Conservation (phyloP, 208 protist species). For the Trypanosoma platydactyli region DNA sequence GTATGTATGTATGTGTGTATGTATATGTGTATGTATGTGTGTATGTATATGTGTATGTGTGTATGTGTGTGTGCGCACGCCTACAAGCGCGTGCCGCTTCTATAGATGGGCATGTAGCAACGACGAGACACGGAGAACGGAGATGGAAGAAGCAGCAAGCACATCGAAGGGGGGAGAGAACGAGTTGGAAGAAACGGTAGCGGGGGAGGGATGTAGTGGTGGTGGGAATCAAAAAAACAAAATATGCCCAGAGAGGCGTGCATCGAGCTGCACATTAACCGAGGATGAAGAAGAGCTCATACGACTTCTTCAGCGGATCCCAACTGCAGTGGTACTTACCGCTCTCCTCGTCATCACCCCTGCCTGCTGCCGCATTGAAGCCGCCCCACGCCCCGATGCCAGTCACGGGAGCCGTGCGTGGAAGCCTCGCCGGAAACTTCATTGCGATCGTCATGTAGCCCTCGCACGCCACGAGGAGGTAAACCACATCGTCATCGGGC, state of each 20-base stretch:
- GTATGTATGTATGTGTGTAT: background rate
- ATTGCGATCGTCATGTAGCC: slow-evolving; percentile 79
- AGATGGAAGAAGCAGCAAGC: background rate
- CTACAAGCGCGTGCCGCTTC: too few species aligned
- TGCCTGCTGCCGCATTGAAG: background rate
- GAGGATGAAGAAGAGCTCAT: slow-evolving; percentile 79
- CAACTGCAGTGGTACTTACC: slow-evolving; percentile 53
- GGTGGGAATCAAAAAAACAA: background rate
- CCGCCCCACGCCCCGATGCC: slow-evolving; percentile 5
- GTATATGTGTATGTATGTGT: background rate
- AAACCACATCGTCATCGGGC: slow-evolving; percentile 64
- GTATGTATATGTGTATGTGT: background rate
- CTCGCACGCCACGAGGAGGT: slow-evolving; percentile 83
- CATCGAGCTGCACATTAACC: slow-evolving; percentile 26
- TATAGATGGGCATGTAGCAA: too few species aligned
- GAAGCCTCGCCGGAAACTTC: slow-evolving; percentile 65
- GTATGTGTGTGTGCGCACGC: too few species aligned
- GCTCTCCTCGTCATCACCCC: slow-evolving; percentile 30
- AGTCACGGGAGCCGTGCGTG: slow-evolving; percentile 19
- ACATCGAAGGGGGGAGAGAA: too few species aligned
- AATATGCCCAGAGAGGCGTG: background rate
- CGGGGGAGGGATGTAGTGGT: too few species aligned
- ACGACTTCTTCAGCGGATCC: slow-evolving; percentile 66
- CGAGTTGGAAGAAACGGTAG: too few species aligned
- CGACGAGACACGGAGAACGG: background rate